phyloP scores from a whole-genome alignment of 768 basidiomycete species.

The Lactarius evosmus region DNA sequence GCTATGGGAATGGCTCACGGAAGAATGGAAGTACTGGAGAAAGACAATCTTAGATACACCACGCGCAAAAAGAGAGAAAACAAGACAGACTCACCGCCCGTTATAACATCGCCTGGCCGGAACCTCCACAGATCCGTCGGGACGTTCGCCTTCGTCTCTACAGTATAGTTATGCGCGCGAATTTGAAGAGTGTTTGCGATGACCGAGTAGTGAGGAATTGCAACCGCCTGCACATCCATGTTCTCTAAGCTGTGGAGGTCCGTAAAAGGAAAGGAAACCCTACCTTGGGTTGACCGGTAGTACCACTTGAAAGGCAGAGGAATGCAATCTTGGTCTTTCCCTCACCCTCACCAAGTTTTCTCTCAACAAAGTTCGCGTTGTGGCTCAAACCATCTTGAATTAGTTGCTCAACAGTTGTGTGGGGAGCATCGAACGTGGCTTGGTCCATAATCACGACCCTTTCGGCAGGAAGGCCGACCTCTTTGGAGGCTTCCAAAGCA shows the following conservation, averaged over 20 bases:
- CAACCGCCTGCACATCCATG: slow-evolving; percentile 49
- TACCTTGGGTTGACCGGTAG: slow-evolving; percentile 52
- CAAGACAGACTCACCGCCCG: slow-evolving; percentile 46
- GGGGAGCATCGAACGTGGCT: slow-evolving; percentile 12
- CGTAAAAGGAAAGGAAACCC: background rate
- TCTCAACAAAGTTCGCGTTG: slow-evolving; percentile 17
- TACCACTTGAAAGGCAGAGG: slow-evolving; percentile 71
- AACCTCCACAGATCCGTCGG: slow-evolving; percentile 40
- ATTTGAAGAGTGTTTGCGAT: slow-evolving; percentile 49
- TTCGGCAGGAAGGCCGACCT: slow-evolving; percentile 14
- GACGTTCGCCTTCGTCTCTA: slow-evolving; percentile 35
- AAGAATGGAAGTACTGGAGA: slow-evolving; percentile 32
- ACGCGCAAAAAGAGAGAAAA: background rate
- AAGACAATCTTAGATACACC: slow-evolving; percentile 8
- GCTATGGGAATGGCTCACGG: slow-evolving; percentile 28
- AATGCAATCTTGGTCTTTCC: slow-evolving; percentile 57
- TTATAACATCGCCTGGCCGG: slow-evolving; percentile 55
- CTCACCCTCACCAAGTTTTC: slow-evolving; percentile 17
- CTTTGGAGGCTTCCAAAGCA: slow-evolving; percentile 15
- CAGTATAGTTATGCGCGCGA: slow-evolving; percentile 24
- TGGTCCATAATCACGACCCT: slow-evolving; percentile 19
- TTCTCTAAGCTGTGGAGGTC: slow-evolving; percentile 35
- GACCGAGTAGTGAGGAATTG: slow-evolving; percentile 57
- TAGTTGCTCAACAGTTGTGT: slow-evolving; percentile 16
- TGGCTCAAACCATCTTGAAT: slow-evolving; percentile 17